Evolutionary conservation across 1,284 basidiomycete genomes (phyloP).

Genomic region (Vanrija pseudolonga): DNA sequence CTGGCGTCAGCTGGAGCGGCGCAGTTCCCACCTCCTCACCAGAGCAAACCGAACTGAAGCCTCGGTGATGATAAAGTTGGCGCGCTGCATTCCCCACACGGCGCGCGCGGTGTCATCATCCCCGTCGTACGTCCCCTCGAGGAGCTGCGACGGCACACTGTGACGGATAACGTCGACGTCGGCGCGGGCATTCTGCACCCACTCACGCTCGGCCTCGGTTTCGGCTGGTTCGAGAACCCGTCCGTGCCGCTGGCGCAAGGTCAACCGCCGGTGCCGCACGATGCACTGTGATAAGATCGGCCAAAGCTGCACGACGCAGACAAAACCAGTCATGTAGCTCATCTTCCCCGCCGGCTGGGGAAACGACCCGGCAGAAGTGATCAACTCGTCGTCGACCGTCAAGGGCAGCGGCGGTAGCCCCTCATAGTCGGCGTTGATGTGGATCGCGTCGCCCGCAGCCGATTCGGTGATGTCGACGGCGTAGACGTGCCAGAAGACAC

Average conservation of each 20-base stretch:
- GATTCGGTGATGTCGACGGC: constrained; percentile 19
- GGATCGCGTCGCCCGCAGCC: constrained; percentile 14
- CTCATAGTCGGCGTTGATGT: constrained; percentile 13
- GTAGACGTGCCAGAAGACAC: constrained; percentile 25
- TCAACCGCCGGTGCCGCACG: constrained; percentile 16
- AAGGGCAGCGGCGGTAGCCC: constrained; percentile 19
- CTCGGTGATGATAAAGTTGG: constrained; percentile 30
- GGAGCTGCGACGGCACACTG: background rate
- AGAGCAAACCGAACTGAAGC: constrained; percentile 22
- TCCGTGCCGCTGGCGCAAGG: background rate
- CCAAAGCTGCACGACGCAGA: constrained; percentile 15
- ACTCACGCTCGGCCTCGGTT: background rate
- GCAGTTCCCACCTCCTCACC: no score
- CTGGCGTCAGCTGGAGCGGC: background rate
- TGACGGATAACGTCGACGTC: background rate
- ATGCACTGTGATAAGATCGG: constrained; percentile 20
- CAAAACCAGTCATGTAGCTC: constrained; percentile 24
- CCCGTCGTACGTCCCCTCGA: background rate
- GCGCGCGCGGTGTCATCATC: background rate
- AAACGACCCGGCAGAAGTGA: constrained; percentile 6
- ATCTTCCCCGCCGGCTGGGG: constrained; percentile 4
- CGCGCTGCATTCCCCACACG: constrained; percentile 17
- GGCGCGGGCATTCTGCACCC: background rate
- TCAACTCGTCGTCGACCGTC: constrained; percentile 24
- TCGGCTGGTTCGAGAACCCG: background rate